Base-by-base conservation (phyloP, 768 basidiomycete species). In the Phallus indusiatus region DNA sequence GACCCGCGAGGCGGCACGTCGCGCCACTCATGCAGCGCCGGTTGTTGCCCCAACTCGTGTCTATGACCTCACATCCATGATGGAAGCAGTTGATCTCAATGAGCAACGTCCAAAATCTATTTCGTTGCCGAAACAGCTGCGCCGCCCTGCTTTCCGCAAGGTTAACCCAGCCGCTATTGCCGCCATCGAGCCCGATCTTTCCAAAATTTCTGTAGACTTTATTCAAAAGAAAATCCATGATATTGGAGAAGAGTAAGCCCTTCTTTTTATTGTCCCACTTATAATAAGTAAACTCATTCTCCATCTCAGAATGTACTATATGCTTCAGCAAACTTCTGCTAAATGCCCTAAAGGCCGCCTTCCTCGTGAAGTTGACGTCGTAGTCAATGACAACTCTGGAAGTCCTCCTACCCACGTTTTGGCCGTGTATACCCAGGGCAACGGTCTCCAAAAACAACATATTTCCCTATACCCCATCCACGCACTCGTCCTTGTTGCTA, bases 401-500 rank as follows among this genome's bases (percentile, higher is more conserved):
- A 56, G 63, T 36, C 63, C 69, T 60, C 74, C 75, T 16, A 71
- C 74, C 0, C 75, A 75, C 64, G 64, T 74, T 49, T 67, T 71
- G n/a, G 61, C 63, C 6, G 66, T 36, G 65, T 67, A 56, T 66
- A 62, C 51, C 46, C 59, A 61, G 59, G 34, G 24, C 21, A 53
- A 68, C 59, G 62, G 65, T 58, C 64, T 62, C 61, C 24, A 47
- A 60, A 35, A 61, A 64, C 59, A 61, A 61, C 57, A 48, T 48
- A 61, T 67, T 21, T 64, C 76, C 10, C 74, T 90, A 55, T 84
- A 79, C 63, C 84, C 90, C 5, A 78, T 81, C 11, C 89, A 92
- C 70, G 80, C 81, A 35, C 70, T 88, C 54, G 75, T 90, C 47
- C 76, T 91, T 56, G 84, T 84, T 7, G 75, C 84, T 0, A 77